Percentiles rank a stretch among this genome's conserved stretches.
These are phyloP conservation scores for Phytophthora uliginosa DNA, from an alignment of 352 stramenopile genomes.

Conservation along the genomic window DNA sequence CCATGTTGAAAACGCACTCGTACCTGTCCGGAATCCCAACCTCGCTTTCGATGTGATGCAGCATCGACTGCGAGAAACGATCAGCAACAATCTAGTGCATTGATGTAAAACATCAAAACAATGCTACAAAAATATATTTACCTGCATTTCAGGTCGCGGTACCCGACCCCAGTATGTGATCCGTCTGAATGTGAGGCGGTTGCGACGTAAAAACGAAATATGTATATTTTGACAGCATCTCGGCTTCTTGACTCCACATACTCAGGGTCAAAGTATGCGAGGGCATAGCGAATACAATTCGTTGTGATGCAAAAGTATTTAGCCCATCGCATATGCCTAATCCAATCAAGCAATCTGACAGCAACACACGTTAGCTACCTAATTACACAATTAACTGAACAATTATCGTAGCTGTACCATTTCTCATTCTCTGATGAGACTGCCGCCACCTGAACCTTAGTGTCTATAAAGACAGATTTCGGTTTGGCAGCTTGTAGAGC, in stretches of 20 bases:
- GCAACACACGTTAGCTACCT: too few species aligned
- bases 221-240: too few species aligned
- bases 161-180: conserved; percentile 7
- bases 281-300: too few species aligned
- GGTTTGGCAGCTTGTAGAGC: background rate
- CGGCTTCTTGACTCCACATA: too few species aligned
- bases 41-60: conserved; percentile 9
- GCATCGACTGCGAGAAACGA: conserved; percentile 16
- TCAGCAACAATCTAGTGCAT: conserved; percentile 8
- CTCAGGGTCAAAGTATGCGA: too few species aligned
- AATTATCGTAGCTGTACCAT: too few species aligned
- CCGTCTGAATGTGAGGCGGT: conserved; percentile 7
- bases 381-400: too few species aligned
- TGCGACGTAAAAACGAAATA: background rate
- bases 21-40: conserved; percentile 1
- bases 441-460: background rate
- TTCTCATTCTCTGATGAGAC: too few species aligned
- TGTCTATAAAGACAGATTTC: background rate
- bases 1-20: conserved; percentile 18
- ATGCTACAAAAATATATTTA: background rate
- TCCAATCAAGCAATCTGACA: too few species aligned
- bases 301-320: too few species aligned
- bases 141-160: conserved; percentile 4
- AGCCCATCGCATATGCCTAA: too few species aligned
- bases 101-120: background rate